Conservation (phyloP, 768 basidiomycete species). For the Phaffia tasmanica region DNA sequence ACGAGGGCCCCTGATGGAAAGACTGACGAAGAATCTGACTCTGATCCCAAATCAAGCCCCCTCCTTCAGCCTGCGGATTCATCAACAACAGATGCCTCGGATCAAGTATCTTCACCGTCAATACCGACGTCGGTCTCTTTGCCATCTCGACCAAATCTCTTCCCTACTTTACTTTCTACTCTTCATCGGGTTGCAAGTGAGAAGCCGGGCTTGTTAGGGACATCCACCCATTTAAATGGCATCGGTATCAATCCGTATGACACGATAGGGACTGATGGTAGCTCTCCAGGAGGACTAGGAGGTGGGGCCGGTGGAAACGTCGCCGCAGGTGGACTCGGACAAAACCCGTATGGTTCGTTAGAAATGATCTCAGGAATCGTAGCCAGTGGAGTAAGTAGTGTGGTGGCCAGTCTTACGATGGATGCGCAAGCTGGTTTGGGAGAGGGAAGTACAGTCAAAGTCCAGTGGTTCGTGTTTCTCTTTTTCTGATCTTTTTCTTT, state of each 20-base stretch:
- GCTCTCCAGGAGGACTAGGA: slow-evolving; percentile 17
- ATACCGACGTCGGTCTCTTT: slow-evolving; percentile 66
- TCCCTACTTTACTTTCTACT: slow-evolving; percentile 65
- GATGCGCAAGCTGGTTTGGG: slow-evolving; percentile 49
- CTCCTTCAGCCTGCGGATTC: slow-evolving; percentile 26
- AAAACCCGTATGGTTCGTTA: slow-evolving; percentile 12
- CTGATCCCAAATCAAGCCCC: no score
- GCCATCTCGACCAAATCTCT: slow-evolving; percentile 57
- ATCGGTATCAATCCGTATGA: slow-evolving; percentile 46
- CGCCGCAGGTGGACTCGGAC: slow-evolving; percentile 24
- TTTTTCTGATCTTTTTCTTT: neutral
- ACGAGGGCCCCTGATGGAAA: slow-evolving; percentile 27
- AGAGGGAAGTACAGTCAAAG: slow-evolving; percentile 61
- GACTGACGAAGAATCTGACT: neutral
- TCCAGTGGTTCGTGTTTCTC: slow-evolving; percentile 61
- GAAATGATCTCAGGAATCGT: slow-evolving; percentile 65
- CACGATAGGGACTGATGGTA: neutral
- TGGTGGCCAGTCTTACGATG: slow-evolving; percentile 18
- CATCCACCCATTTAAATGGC: slow-evolving; percentile 64
- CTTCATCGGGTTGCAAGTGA: slow-evolving; percentile 80
- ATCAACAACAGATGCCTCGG: slow-evolving; percentile 38
- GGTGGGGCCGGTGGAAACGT: slow-evolving; percentile 20
- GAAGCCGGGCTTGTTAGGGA: slow-evolving; percentile 70
- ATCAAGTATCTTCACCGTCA: slow-evolving; percentile 45
- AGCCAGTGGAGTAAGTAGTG: slow-evolving; percentile 44